Conservation (phyloP, 1,284 basidiomycete genomes). For the Leccinum subspadiceum region DNA sequence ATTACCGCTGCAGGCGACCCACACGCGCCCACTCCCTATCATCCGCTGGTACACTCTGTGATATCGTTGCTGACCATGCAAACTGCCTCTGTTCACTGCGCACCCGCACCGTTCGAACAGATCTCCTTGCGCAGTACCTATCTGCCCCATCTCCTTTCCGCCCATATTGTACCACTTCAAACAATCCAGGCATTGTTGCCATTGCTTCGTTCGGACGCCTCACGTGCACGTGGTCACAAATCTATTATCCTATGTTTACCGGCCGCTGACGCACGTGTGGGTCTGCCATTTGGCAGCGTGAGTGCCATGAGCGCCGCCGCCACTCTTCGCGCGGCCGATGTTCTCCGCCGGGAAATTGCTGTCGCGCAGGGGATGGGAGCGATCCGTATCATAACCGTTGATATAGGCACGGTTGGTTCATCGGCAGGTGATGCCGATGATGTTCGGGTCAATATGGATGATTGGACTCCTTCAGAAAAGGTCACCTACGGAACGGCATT, state of each 20-base stretch:
- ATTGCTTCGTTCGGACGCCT: constrained; percentile 62
- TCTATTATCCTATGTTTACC: constrained; percentile 71
- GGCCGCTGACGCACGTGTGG: constrained; percentile 64
- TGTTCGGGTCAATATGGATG: constrained; percentile 41
- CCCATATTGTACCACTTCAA: constrained; percentile 73
- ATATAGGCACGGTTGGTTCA: constrained; percentile 34
- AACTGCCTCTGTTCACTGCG: constrained; percentile 31
- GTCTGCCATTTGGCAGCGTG: constrained; percentile 63
- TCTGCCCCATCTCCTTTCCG: constrained; percentile 63
- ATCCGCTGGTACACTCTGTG: constrained; percentile 68
- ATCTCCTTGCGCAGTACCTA: constrained; percentile 63
- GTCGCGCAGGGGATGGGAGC: constrained; percentile 48
- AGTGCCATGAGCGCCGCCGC: constrained; percentile 68
- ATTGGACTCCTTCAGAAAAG: constrained; percentile 71
- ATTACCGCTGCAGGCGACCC: constrained; percentile 75
- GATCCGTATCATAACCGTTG: constrained; percentile 67
- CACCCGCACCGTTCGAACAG: constrained; percentile 65
- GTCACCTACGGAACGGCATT: constrained; percentile 68
- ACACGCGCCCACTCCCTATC: constrained; percentile 58
- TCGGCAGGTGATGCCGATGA: neutral
- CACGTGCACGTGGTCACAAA: constrained; percentile 50
- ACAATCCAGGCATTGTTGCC: constrained; percentile 75
- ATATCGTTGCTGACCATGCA: constrained; percentile 68
- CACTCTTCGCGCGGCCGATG: constrained; percentile 65
- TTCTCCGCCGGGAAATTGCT: constrained; percentile 69